Evolutionary conservation across 495 filamentous ascomycete species (phyloP), one percentile per base, ranked within the genome.

Genomic region (Pseudevernia furfuracea): DNA sequence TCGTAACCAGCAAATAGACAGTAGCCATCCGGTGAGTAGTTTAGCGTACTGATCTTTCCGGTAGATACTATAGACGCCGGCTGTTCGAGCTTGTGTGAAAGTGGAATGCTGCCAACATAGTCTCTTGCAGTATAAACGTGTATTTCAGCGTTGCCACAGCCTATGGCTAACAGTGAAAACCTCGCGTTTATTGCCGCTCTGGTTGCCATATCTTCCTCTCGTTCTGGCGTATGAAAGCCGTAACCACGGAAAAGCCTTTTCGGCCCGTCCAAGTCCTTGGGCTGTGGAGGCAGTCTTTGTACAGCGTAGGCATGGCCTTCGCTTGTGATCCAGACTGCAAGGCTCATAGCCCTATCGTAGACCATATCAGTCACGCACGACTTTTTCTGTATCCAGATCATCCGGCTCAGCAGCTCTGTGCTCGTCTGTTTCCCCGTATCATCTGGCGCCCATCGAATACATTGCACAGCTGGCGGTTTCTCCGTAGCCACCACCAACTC

Each of bases 341-440:
- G 81, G 70, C 94, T 97, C 92, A 99, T 99, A 2, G 94, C 92
- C 67, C 92, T 85, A 74, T 99, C 94, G 76, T 97, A 88, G 32
- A 96, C 87, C 91, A 99, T 96, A 60, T 96, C 89, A 46, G 74
- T 73, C 46, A 96, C 84, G 0, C 80, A 83, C 6, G 84, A 81
- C 75, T 88, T 91, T 72, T 89, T 92, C 39, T 85, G 82, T 28
- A 96, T 71, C 83, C 92, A 95, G 39, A 83, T 73, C 84, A 97
- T 95, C 37, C 89, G 86, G 68, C 86, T 96, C 63, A 97, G 74
- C 15, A 97, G 78, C 73, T 97, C 92, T 6, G 93, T 96, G 62
- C 84, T 91, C 10, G 94, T 97, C 73, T 97, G 95, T 48, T 80
- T 86, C 28, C 89, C 89, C 34, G 78, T 83, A 60, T 82, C 85